Conservation (phyloP, 1,284 basidiomycete genomes). For the Trichosporon coremiiforme region DNA sequence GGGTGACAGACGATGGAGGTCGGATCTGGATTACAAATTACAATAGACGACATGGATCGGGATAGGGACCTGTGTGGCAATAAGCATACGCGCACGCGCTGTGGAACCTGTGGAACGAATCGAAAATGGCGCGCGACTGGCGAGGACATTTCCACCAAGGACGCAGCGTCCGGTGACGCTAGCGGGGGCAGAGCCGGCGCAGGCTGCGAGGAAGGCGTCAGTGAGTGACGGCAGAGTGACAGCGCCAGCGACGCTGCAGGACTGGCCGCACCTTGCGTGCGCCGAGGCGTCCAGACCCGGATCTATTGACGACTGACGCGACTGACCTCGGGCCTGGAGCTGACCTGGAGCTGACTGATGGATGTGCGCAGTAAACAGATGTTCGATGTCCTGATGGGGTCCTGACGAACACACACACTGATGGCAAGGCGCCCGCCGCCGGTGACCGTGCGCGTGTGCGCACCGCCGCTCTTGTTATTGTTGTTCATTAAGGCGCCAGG, state of each 20-base stretch:
- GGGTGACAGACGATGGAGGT: constrained; percentile 1
- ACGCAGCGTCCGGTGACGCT: background rate
- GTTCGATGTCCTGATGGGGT: background rate
- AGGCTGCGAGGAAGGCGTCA: background rate
- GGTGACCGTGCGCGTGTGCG: background rate
- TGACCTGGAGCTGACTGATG: too few species aligned
- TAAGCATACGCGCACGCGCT: background rate
- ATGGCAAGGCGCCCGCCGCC: constrained; percentile 1
- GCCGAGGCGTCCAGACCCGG: background rate
- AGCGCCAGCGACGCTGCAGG: background rate
- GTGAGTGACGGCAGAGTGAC: background rate
- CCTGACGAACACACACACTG: background rate
- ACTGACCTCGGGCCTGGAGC: background rate
- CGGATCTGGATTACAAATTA: background rate
- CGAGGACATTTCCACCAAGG: background rate
- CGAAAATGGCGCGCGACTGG: background rate
- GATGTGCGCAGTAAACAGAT: background rate
- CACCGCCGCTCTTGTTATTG: background rate
- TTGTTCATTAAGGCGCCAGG: background rate
- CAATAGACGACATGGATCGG: constrained; percentile 18
- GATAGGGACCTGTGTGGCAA: constrained; percentile 15
- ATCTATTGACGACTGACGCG: background rate
- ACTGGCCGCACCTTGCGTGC: background rate
- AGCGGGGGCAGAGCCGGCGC: background rate
- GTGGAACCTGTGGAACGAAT: background rate